These are phyloP conservation scores for Microglena sp. DNA, from an alignment of 139 green algal species.

Conservation along the genomic window DNA sequence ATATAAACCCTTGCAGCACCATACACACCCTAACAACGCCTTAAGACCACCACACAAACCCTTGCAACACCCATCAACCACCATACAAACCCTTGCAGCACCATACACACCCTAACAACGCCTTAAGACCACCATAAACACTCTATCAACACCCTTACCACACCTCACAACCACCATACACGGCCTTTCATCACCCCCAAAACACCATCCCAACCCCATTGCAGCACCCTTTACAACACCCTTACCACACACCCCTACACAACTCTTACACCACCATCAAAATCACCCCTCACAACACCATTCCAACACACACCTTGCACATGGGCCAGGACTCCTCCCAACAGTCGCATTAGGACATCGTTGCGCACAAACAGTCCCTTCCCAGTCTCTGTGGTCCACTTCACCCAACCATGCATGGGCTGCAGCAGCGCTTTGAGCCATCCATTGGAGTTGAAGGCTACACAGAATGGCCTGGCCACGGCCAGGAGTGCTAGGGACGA, in stretches of 20 bases:
- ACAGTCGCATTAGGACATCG: slow-evolving; percentile 10
- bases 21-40: too few species aligned
- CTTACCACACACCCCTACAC: background rate
- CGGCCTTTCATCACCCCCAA: too few species aligned
- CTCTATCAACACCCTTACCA: too few species aligned
- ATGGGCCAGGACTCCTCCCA: slow-evolving; percentile 10
- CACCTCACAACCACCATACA: too few species aligned
- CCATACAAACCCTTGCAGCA: too few species aligned
- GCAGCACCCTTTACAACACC: too few species aligned
- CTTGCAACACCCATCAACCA: too few species aligned
- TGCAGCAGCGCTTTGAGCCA: slow-evolving; percentile 16
- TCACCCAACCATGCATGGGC: slow-evolving; percentile 18
- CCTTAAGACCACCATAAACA: too few species aligned
- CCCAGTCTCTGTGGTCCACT: slow-evolving; percentile 16
- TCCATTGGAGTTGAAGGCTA: slow-evolving; percentile 18
- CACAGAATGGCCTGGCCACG: slow-evolving; percentile 6
- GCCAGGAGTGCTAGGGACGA: slow-evolving; percentile 4
- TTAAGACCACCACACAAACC: too few species aligned
- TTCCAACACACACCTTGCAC: slow-evolving; percentile 11
- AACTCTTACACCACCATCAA: background rate
- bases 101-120: too few species aligned
- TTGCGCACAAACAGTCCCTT: slow-evolving; percentile 19
- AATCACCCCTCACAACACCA: background rate
- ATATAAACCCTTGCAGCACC: too few species aligned
- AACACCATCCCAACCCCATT: too few species aligned